phyloP scores from a whole-genome alignment of 352 stramenopile genomes.

The Lagenidium giganteum region DNA sequence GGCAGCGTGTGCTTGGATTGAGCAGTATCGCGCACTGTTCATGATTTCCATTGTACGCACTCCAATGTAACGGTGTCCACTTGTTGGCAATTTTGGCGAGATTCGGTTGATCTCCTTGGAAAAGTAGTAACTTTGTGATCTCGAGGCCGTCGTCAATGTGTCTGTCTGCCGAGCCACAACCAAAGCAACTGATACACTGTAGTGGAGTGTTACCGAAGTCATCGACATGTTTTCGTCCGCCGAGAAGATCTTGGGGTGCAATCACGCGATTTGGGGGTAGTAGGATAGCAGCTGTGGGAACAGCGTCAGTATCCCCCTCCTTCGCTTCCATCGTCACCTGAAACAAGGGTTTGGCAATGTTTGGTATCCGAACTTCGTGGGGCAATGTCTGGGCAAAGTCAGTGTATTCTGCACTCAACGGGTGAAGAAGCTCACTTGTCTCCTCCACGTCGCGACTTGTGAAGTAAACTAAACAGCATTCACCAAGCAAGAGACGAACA shows the following conservation, averaged over 20 bases:
- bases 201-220: constrained; percentile 78
- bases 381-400: background rate
- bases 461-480: constrained; percentile 59
- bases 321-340: constrained; percentile 41
- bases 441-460: constrained; percentile 43
- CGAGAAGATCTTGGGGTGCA: constrained; percentile 36
- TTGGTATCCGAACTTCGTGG: background rate
- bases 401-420: constrained; percentile 22
- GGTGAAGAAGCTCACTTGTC: constrained; percentile 31
- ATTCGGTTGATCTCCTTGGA: constrained; percentile 67
- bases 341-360: constrained; percentile 17
- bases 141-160: constrained; percentile 64
- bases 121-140: constrained; percentile 52
- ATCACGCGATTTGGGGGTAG: constrained; percentile 36
- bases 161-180: constrained; percentile 45
- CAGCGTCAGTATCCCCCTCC: constrained; percentile 22
- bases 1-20: constrained; percentile 22
- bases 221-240: constrained; percentile 45
- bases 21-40: constrained; percentile 54
- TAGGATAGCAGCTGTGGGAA: constrained; percentile 43
- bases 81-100: constrained; percentile 57
- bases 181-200: constrained; percentile 76
- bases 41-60: constrained; percentile 71
- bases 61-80: constrained; percentile 75
- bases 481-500: constrained; percentile 58